A percentile compares a stretch with the other conserved stretches of the same genome.
Conservation (phyloP, 2,329 filamentous ascomycete genomes). For the Aotearoamyces nothofagi region DNA sequence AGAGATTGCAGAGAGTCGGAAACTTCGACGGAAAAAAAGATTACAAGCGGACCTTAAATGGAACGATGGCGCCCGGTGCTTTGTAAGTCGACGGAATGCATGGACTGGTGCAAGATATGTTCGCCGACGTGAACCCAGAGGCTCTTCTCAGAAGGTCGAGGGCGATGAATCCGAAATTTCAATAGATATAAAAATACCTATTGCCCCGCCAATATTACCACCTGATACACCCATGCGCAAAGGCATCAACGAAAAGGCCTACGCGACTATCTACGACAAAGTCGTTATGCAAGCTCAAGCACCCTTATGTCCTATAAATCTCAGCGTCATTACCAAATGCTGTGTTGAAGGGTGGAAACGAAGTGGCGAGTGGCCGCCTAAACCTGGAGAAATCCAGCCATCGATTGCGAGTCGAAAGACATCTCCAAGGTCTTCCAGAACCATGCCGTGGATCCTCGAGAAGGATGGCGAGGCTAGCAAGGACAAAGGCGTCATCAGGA, state of each 20-base stretch:
- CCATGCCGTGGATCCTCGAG: constrained; percentile 1
- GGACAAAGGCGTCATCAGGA: constrained; percentile 4
- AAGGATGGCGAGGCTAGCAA: constrained; percentile 3
- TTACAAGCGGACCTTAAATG: constrained; percentile 52
- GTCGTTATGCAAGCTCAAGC: constrained; percentile 67
- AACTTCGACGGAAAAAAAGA: constrained; percentile 30
- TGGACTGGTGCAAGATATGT: constrained; percentile 67
- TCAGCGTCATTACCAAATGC: constrained; percentile 63
- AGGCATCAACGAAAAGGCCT: constrained; percentile 58
- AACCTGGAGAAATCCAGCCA: constrained; percentile 31
- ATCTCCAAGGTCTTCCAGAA: constrained; percentile 5
- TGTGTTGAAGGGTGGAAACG: constrained; percentile 87
- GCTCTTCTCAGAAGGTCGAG: no score
- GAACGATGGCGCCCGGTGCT: constrained; percentile 75
- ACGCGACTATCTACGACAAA: constrained; percentile 78
- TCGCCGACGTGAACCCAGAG: constrained; percentile 14
- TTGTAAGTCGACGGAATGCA: constrained; percentile 58
- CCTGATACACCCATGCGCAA: constrained; percentile 60
- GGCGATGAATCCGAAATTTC: no score
- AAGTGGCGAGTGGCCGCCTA: constrained; percentile 84
- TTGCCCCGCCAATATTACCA: constrained; percentile 60
- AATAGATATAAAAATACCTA: constrained; percentile 34
- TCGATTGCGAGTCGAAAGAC: constrained; percentile 12
- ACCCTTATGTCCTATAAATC: constrained; percentile 77
- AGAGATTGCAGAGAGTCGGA: constrained; percentile 8